Base-by-base conservation (phyloP, 2,329 filamentous ascomycete genomes). In the Calonectria crousiana region DNA sequence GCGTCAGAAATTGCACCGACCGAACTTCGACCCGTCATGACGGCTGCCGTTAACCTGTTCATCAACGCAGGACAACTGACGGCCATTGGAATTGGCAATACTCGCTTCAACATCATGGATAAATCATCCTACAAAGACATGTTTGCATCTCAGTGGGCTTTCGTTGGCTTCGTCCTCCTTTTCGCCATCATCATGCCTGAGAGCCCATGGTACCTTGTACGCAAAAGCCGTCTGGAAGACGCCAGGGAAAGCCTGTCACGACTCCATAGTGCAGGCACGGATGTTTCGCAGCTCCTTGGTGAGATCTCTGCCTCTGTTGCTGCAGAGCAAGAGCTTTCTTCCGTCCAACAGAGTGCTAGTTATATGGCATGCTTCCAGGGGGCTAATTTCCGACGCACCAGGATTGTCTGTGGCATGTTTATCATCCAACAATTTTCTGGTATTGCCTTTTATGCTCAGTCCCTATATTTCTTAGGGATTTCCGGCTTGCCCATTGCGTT, bases 61-160 rank as follows among this genome's bases (percentile, higher is more conserved):
- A 68, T 68, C 66, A 68, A 68, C 14, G 51, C 66, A 16, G 66
- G 66, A 18, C 66, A 68, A n/a, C 28, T 68, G 36, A 41, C 51
- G 23, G 66, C 66, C 14, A 68, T 68, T 16, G 66, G 66, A 26
- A 68, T 68, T 8, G 66, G 66, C n/a, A 68, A 68, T 20, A 68
- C 66, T 41, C 66, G 66, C 13, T 68, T 68, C 18, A 36, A 36
- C 0, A 58, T 44, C 28, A 41, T 68, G 26, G 18, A 26, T 30
- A 53, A 53, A 14, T 26, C 34, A 4, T 68, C 66, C 5, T 68
- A 68, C 51, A 68, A 68, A 6, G 66, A 58, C 28, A 41, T 68
- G 34, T 68, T 68, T 47, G 66, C 66, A n/a, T 52, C 66, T 20
- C 66, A 68, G 38, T 68, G 66, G 66, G 66, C 66, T 3, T 68